Base-by-base conservation (phyloP, 208 protist genomes). In the Leishmania gerbilli region DNA sequence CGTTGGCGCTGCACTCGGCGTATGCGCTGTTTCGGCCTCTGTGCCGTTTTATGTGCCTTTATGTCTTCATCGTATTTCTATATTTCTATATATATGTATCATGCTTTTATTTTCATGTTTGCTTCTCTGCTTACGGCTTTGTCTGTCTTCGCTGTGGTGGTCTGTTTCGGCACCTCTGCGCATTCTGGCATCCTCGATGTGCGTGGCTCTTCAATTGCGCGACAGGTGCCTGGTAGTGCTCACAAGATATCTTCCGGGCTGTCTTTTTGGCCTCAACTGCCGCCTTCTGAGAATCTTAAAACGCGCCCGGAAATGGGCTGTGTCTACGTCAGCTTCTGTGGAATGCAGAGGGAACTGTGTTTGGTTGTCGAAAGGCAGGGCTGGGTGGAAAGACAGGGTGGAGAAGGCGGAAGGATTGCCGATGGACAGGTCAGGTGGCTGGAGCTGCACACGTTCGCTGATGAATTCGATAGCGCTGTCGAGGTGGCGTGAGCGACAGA, bases 191-290 rank as follows among this genome's bases (percentile, higher is more conserved):
- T 4, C 62, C 62, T 68, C 5, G 13, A 7, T 31, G 3, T 68
- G 31, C 15, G 31, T 68, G 27, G 9, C 62, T 34, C 8, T 40
- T 68, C 4, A 17, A 8, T 2, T 9, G 0, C 45, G 51, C 21
- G 15, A 21, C 15, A 4, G 51, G 15, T 55, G 21, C 15, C 15
- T 2, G 51, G 9, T 5, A 17, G 51, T 21, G 51, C 9, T 21
- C 51, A 21, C 15, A 0, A 7, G 9, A 55, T 21, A 21, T 55
- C 15, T 13, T 17, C 0, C 0, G 6, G 1, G 0, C 0, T 0
- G 13, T 6, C 51, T 6, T 21, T 55, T 4, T 0, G 4, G 51
- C 51, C 5, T 9, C 51, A 21, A 21, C 17, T 55, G 4, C 17
- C 21, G 9, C 51, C 1, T 55, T 55, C 51, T 55, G 3, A 13